These are phyloP conservation scores for Naganishia albida DNA, from an alignment of 1,284 basidiomycete genomes.

Conservation along the genomic window DNA sequence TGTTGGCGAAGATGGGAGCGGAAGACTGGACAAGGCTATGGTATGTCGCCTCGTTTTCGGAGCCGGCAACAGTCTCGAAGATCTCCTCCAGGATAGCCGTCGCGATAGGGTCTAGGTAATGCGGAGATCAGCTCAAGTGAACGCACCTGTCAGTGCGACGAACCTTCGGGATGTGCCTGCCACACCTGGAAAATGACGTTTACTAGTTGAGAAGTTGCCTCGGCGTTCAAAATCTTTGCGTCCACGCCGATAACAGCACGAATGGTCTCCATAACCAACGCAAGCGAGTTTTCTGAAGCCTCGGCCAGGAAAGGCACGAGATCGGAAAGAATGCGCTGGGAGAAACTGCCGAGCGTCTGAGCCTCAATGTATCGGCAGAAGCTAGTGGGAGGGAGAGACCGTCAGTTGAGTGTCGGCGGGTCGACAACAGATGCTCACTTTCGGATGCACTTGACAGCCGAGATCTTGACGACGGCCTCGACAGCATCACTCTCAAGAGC, in stretches of 20 bases:
- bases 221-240: conserved; percentile 66
- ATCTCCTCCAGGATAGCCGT: conserved; percentile 83
- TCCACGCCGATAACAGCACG: conserved; percentile 75
- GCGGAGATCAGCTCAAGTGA: not conserved
- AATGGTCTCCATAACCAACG: conserved; percentile 84
- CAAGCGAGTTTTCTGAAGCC: conserved; percentile 82
- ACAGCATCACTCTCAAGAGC: conserved; percentile 74
- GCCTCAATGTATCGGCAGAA: conserved; percentile 59
- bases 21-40: conserved; percentile 70
- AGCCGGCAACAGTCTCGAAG: conserved; percentile 67
- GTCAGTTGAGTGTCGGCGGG: not conserved
- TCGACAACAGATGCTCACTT: conserved; percentile 63
- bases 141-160: conserved; percentile 20
- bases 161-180: conserved; percentile 79
- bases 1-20: conserved; percentile 68
- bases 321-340: conserved; percentile 73
- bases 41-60: conserved; percentile 64
- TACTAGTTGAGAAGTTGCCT: conserved; percentile 66
- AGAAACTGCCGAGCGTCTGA: conserved; percentile 63
- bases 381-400: conserved; percentile 39
- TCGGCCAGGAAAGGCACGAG: conserved; percentile 79
- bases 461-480: conserved; percentile 83
- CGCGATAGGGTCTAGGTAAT: conserved; percentile 76
- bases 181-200: conserved; percentile 72
- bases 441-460: conserved; percentile 85